Evolutionary conservation across 2,329 filamentous ascomycete genomes (phyloP).

Genomic region (Penicillium nordicum): DNA sequence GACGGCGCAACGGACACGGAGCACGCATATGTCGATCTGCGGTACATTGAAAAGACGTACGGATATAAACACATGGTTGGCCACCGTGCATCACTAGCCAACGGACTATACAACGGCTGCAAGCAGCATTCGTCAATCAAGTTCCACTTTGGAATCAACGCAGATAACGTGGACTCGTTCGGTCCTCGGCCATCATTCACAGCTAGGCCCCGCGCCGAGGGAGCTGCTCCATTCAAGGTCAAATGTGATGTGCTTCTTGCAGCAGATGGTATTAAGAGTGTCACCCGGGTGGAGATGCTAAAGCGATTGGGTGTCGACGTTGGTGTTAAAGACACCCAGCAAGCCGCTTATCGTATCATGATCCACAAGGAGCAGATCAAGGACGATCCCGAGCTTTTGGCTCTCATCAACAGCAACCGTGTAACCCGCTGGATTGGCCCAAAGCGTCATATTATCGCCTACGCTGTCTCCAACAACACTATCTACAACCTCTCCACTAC

Average conservation of each 20-base stretch:
- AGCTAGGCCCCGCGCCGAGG: conserved; percentile 54
- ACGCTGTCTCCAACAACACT: conserved; percentile 59
- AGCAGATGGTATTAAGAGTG: conserved; percentile 55
- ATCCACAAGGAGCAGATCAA: conserved; percentile 47
- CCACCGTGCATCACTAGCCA: conserved; percentile 69
- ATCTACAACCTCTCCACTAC: conserved; percentile 66
- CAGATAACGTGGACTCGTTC: conserved; percentile 58
- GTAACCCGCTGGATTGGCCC: conserved; percentile 65
- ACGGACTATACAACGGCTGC: conserved; percentile 68
- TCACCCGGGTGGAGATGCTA: conserved; percentile 44
- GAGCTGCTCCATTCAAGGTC: conserved; percentile 47
- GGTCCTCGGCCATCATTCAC: conserved; percentile 59
- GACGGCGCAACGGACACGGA: conserved; percentile 63
- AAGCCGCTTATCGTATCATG: conserved; percentile 55
- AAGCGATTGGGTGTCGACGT: conserved; percentile 37
- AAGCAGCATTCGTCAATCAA: conserved; percentile 59
- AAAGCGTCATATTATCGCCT: conserved; percentile 65
- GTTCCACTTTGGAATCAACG: conserved; percentile 64
- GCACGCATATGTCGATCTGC: conserved; percentile 67
- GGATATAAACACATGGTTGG: conserved; percentile 76
- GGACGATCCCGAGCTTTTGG: conserved; percentile 51
- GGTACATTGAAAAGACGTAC: conserved; percentile 65
- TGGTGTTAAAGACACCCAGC: conserved; percentile 48
- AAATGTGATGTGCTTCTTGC: conserved; percentile 52
- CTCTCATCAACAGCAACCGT: conserved; percentile 54